phyloP scores from a whole-genome alignment of 2,329 filamentous ascomycete genomes.

The Geosmithia morbida region DNA sequence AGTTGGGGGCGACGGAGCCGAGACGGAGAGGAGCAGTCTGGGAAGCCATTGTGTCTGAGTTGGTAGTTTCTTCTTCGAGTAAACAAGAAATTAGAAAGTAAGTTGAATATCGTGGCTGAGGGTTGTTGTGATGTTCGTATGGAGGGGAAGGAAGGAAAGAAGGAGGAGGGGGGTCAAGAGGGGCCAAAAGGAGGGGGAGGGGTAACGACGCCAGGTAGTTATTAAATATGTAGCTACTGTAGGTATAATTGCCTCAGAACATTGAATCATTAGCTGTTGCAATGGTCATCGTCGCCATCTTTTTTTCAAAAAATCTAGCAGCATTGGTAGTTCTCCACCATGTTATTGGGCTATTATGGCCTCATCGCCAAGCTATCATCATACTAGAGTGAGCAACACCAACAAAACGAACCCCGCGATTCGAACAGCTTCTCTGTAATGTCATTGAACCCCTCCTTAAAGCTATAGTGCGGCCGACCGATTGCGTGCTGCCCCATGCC shows the following conservation, averaged over 20 bases:
- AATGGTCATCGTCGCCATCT: not conserved
- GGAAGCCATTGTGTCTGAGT: slow-evolving; percentile 12
- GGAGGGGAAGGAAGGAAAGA: slow-evolving; percentile 1
- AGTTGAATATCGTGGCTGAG: not conserved
- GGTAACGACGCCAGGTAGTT: not conserved
- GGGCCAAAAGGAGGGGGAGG: not conserved
- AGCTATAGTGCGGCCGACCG: slow-evolving; percentile 1
- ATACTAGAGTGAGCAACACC: not conserved
- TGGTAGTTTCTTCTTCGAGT: slow-evolving; percentile 1
- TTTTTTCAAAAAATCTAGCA: not conserved
- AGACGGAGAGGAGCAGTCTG: slow-evolving; percentile 36
- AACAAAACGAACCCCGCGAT: slow-evolving; percentile 2
- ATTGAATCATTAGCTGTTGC: not conserved
- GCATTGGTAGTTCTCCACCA: not conserved
- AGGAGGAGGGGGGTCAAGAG: slow-evolving; percentile 1
- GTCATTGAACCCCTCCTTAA: not conserved
- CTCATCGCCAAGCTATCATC: not conserved
- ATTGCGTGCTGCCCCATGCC: slow-evolving; percentile 3
- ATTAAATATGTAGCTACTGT: not conserved
- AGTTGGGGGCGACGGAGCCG: slow-evolving; percentile 61
- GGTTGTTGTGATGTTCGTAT: not conserved
- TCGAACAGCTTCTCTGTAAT: not conserved
- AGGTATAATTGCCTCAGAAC: not conserved
- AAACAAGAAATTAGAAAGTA: not conserved
- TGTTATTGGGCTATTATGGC: not conserved